Evolutionary conservation across 2,329 filamentous ascomycete genomes (phyloP).

Genomic region (Microdochium bolleyi): DNA sequence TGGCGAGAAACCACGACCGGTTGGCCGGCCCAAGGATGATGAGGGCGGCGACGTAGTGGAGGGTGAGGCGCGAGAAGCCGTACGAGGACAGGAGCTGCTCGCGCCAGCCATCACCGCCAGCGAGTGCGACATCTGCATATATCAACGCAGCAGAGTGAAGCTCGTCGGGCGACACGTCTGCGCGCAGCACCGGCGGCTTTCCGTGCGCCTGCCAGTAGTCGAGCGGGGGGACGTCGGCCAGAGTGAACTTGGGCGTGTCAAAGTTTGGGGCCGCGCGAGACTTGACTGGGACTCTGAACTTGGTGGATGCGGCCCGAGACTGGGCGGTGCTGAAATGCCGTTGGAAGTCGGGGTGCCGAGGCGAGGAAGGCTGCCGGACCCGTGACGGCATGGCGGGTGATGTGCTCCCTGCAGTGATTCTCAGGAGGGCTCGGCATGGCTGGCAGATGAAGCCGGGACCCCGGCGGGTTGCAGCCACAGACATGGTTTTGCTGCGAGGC

Average conservation of each 20-base stretch:
- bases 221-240: constrained; percentile 16
- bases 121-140: constrained; percentile 1
- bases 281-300: background rate
- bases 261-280: background rate
- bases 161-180: constrained; percentile 13
- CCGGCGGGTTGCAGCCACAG: background rate
- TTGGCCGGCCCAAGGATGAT: constrained; percentile 9
- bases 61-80: constrained; percentile 13
- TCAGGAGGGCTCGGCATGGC: background rate
- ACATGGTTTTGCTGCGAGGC: background rate
- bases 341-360: background rate
- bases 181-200: constrained; percentile 3
- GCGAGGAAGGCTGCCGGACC: background rate
- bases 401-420: background rate
- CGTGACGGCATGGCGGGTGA: background rate
- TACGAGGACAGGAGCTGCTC: constrained; percentile 9
- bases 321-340: background rate
- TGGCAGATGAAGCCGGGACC: background rate
- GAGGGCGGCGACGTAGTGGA: constrained; percentile 23
- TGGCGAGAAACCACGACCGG: constrained; percentile 11
- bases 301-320: background rate
- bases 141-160: constrained; percentile 13
- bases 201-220: constrained; percentile 14
- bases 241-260: constrained; percentile 8
- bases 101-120: background rate